Conservation (phyloP, 192 early-diverging fungal genomes). For the Mortierella alpina region DNA sequence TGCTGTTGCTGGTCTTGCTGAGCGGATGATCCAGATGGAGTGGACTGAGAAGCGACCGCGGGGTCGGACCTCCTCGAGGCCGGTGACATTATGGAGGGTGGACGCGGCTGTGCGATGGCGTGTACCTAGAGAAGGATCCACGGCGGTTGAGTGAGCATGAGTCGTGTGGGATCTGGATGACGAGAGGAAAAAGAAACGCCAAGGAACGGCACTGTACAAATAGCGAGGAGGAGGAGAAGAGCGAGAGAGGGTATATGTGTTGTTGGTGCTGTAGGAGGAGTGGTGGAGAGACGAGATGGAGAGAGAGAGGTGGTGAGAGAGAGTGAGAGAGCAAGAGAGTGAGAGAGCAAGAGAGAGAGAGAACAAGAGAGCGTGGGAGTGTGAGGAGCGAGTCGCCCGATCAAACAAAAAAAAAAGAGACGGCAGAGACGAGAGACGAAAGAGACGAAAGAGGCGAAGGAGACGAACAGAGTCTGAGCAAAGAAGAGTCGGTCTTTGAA, state of each 20-base stretch:
- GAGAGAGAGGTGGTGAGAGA: not conserved
- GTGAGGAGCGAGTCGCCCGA: no score
- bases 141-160: not conserved
- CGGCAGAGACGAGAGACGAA: not conserved
- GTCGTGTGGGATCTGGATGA: not conserved
- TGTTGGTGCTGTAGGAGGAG: not conserved
- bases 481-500: no score
- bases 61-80: conserved; percentile 26
- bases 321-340: not conserved
- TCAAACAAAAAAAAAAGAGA: not conserved
- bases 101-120: not conserved
- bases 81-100: conserved; percentile 19
- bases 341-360: not conserved
- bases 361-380: not conserved
- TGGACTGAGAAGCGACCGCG: not conserved
- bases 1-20: conserved; percentile 8
- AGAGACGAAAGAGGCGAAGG: not conserved
- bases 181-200: not conserved
- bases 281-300: not conserved
- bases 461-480: no score
- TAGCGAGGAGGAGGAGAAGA: not conserved
- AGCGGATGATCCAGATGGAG: not conserved
- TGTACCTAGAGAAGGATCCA: not conserved
- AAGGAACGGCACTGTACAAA: not conserved
- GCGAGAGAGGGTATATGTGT: no score